These are phyloP conservation scores for Symbiodinium natans DNA, from an alignment of 73 alveolate genomes.

Conservation along the genomic window DNA sequence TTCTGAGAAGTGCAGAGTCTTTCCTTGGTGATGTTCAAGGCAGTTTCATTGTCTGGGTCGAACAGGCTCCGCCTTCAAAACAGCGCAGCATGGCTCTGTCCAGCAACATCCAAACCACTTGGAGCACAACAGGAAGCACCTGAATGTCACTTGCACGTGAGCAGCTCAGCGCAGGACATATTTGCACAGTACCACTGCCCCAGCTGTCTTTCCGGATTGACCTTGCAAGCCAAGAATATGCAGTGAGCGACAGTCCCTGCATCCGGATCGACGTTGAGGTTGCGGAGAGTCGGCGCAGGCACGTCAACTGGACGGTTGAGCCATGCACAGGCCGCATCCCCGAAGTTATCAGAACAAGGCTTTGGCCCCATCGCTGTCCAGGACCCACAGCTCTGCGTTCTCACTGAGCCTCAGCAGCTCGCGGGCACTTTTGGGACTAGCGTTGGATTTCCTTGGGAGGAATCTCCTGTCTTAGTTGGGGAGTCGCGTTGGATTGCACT, in stretches of 20 bases:
- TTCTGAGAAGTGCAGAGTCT: neutral
- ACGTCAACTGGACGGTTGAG: too few relatives aligned
- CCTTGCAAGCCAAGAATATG: neutral
- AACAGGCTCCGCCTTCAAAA: neutral
- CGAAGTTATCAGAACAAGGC: too few relatives aligned
- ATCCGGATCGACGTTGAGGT: too few relatives aligned
- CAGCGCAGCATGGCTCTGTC: neutral
- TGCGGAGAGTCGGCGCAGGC: too few relatives aligned
- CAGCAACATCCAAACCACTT: neutral
- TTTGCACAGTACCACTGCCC: constrained; percentile 79
- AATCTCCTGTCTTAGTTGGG: too few relatives aligned
- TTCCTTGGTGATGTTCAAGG: constrained; percentile 33
- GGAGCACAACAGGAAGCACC: neutral
- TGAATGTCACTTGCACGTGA: neutral
- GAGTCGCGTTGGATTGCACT: neutral
- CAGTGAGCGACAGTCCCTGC: neutral
- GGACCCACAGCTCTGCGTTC: constrained; percentile 41
- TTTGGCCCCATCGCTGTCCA: constrained; percentile 10
- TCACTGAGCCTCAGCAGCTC: constrained; percentile 37
- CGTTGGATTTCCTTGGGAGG: neutral
- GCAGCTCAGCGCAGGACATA: constrained; percentile 18
- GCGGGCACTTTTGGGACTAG: neutral
- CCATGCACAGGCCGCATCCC: too few relatives aligned
- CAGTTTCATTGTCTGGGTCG: constrained; percentile 66
- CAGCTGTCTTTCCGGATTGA: constrained; percentile 14